Base-by-base conservation (phyloP, 2,329 filamentous ascomycete genomes). In the Bipolaris bicolor region DNA sequence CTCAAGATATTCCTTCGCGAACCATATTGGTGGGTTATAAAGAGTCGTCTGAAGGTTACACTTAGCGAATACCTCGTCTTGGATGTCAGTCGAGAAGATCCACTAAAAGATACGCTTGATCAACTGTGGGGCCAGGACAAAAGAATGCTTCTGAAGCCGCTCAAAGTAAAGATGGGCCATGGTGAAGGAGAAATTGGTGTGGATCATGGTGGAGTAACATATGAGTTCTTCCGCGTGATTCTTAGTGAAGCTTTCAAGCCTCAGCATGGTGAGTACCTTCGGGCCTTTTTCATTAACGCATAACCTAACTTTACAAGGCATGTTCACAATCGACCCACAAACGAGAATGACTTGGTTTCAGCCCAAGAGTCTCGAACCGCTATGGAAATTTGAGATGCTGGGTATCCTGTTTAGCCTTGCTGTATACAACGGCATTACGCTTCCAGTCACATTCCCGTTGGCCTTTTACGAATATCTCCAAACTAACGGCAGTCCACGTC, bases 201-300 rank as follows among this genome's bases (percentile, higher is more conserved):
- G 33, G 95, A 99, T 74, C 92, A 94, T 47, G 95, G 95, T 41
- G 95, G 95, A 61, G 93, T 99, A 1, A 94, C 97, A 67, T 93
- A 97, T 73, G 95, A 99, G 63, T 98, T 97, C 73, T 98, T 99
- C 78, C 87, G 92, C 15, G 78, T 97, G 26, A 87, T 91, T 16
- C 88, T 97, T 65, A 86, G 86, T 0, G 89, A 96, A 69, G 90
- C 90, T 3, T 83, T 98, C 44, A 83, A 91, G 66, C 89, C 91
- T 4, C 84, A 88, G 41, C 91, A 90, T 68, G 92, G 86, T 77
- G 80, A 79, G 80, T 63, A 7, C 9, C 9, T 13, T 4, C 11
- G 10, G 18, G 1, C 0, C 39, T 33, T 29, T 15, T 26, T 5
- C n/a, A 13, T 18, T 9, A 2, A 29, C 3, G 7, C 6, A 7